Evolutionary conservation across 1,139 yeast genomes (phyloP).

Genomic region (Hyphopichia wangnamkhiaoensis): DNA sequence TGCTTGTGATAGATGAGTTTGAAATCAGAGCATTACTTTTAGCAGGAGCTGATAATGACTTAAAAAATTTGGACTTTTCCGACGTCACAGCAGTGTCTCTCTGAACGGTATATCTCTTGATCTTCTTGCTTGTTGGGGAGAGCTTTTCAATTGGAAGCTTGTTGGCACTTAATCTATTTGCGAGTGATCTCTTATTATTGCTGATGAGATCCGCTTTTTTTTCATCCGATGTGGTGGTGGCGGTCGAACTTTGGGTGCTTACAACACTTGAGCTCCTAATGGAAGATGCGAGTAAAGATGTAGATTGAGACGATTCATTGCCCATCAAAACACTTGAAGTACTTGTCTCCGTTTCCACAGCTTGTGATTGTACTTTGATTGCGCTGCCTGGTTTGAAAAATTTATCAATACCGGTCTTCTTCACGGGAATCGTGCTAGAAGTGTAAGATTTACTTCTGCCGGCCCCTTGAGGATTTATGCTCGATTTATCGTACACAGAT

Average conservation of each 20-base stretch:
- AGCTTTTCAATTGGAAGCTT: conserved; percentile 7
- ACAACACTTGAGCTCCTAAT: too few relatives aligned
- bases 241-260: too few relatives aligned
- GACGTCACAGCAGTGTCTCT: conserved; percentile 3
- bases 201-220: too few relatives aligned
- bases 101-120: conserved; percentile 16
- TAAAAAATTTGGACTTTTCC: conserved; percentile 13
- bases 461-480: conserved; percentile 6
- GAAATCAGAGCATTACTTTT: neutral
- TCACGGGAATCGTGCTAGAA: conserved; percentile 1
- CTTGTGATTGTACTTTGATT: neutral
- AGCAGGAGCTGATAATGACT: neutral
- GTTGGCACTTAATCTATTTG: neutral
- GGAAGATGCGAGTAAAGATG: too few relatives aligned
- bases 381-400: conserved; percentile 13
- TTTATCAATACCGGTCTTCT: conserved; percentile 12
- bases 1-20: neutral
- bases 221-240: too few relatives aligned
- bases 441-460: conserved; percentile 5
- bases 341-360: too few relatives aligned
- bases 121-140: conserved; percentile 31
- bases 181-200: conserved; percentile 6
- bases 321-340: too few relatives aligned
- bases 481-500: conserved; percentile 16
- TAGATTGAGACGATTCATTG: too few relatives aligned